Conservation (phyloP, 2,329 filamentous ascomycete species). For the Colletotrichum sp. region DNA sequence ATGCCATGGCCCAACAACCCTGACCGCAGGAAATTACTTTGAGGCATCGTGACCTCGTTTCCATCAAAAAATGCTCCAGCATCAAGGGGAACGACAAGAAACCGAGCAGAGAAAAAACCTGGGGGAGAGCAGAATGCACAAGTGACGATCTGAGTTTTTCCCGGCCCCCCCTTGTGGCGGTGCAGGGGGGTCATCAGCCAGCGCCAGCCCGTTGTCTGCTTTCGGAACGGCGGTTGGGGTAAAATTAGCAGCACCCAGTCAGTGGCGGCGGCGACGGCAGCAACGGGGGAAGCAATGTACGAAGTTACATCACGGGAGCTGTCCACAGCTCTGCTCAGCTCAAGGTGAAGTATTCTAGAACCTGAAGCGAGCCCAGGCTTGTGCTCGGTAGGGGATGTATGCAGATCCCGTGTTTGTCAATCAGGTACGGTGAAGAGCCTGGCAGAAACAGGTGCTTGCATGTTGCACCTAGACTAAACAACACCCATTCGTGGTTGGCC, state of each 20-base stretch:
- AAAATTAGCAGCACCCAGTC: neutral
- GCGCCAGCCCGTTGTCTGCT: neutral
- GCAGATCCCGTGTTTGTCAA: neutral
- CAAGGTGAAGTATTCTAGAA: constrained; percentile 5
- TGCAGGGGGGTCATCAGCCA: constrained; percentile 1
- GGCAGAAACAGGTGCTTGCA: neutral
- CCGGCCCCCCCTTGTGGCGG: neutral
- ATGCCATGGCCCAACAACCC: constrained; percentile 7
- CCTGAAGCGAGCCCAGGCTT: neutral
- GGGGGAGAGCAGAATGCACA: neutral
- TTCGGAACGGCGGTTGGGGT: neutral
- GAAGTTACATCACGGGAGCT: neutral
- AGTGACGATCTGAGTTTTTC: constrained; percentile 17
- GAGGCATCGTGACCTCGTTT: constrained; percentile 13
- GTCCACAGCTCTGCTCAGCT: neutral
- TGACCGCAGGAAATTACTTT: neutral
- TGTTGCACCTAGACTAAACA: neutral
- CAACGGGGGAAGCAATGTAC: neutral
- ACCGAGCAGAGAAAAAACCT: neutral
- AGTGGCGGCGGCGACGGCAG: neutral
- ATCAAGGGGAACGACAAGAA: neutral
- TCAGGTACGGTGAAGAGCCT: constrained; percentile 6
- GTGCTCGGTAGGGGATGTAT: neutral
- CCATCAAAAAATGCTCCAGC: neutral
- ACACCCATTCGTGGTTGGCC: neutral